These are phyloP conservation scores for Priceomyces medius DNA, from an alignment of 805 yeast genomes.

Conservation along the genomic window DNA sequence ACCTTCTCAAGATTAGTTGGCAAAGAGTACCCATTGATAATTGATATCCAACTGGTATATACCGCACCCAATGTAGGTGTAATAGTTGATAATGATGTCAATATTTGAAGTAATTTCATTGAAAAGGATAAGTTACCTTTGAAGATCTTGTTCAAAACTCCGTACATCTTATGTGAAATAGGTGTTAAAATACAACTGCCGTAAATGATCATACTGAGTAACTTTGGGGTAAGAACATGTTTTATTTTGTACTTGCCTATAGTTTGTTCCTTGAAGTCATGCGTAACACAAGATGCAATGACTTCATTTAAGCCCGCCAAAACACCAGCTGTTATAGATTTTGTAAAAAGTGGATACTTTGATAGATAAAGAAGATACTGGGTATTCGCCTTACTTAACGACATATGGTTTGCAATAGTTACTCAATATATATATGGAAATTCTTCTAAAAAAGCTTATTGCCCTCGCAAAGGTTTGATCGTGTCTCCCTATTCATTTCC, in stretches of 20 bases:
- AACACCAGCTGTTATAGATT: conserved; percentile 54
- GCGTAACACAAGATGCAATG: conserved; percentile 51
- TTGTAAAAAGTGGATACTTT: conserved; percentile 57
- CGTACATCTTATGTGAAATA: conserved; percentile 53
- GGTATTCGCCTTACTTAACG: conserved; percentile 17
- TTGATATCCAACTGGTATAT: conserved; percentile 52
- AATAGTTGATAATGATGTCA: conserved; percentile 51
- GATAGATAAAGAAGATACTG: conserved; percentile 38
- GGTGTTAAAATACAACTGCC: conserved; percentile 59
- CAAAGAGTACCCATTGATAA: conserved; percentile 42
- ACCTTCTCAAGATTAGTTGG: conserved; percentile 6
- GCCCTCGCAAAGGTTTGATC: too few species aligned
- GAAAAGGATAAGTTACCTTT: conserved; percentile 36
- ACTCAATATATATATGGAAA: too few species aligned
- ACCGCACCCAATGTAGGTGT: conserved; percentile 53
- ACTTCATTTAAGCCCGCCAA: conserved; percentile 59
- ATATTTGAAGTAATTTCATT: conserved; percentile 49
- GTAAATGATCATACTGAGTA: conserved; percentile 54
- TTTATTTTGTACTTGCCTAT: conserved; percentile 23
- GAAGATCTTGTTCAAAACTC: conserved; percentile 43
- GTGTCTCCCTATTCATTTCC: too few species aligned
- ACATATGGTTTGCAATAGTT: conserved; percentile 2
- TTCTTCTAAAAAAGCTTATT: too few species aligned
- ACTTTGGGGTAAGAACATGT: conserved; percentile 44
- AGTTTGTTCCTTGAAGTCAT: conserved; percentile 35